These are phyloP conservation scores for Chaetomium olivaceum DNA, from an alignment of 2,329 filamentous ascomycete species.

Conservation along the genomic window DNA sequence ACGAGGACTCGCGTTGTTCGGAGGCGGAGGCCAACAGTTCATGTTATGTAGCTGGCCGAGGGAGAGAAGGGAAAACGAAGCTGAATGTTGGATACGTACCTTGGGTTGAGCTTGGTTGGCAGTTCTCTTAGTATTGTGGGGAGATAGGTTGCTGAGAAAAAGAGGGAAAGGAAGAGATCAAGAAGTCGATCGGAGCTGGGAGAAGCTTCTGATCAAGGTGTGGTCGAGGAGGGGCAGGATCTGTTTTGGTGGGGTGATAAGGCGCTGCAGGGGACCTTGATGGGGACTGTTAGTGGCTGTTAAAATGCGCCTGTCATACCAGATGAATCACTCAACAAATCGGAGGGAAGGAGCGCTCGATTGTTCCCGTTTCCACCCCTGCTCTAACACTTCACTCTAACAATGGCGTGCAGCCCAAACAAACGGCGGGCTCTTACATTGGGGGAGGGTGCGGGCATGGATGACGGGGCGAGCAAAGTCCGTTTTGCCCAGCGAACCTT, in stretches of 20 bases:
- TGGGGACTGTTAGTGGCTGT: slow-evolving; percentile 24
- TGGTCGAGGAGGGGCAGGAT: slow-evolving; percentile 31
- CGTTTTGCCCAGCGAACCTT: slow-evolving; percentile 2
- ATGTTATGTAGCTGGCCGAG: neutral
- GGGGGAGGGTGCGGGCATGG: neutral
- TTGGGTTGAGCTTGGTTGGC: slow-evolving; percentile 20
- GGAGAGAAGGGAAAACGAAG: slow-evolving; percentile 8
- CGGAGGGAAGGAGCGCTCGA: slow-evolving; percentile 7
- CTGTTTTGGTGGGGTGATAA: slow-evolving; percentile 33
- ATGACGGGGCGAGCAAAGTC: neutral
- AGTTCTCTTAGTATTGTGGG: slow-evolving; percentile 18
- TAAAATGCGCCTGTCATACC: slow-evolving; percentile 19
- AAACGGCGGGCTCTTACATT: neutral
- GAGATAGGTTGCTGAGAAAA: slow-evolving; percentile 16
- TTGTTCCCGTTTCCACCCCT: slow-evolving; percentile 12
- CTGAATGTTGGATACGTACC: slow-evolving; percentile 18
- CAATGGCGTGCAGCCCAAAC: slow-evolving; percentile 6
- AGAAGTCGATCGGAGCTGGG: slow-evolving; percentile 19
- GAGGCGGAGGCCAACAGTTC: slow-evolving; percentile 6
- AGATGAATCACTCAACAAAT: slow-evolving; percentile 17
- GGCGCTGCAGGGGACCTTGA: slow-evolving; percentile 18
- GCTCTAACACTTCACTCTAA: slow-evolving; percentile 6
- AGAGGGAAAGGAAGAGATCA: slow-evolving; percentile 19
- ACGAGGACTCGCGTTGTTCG: neutral
- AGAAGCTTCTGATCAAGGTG: slow-evolving; percentile 27